Evolutionary conservation across 2,329 filamentous ascomycete genomes (phyloP).

Genomic region (Lithohypha guttulata): DNA sequence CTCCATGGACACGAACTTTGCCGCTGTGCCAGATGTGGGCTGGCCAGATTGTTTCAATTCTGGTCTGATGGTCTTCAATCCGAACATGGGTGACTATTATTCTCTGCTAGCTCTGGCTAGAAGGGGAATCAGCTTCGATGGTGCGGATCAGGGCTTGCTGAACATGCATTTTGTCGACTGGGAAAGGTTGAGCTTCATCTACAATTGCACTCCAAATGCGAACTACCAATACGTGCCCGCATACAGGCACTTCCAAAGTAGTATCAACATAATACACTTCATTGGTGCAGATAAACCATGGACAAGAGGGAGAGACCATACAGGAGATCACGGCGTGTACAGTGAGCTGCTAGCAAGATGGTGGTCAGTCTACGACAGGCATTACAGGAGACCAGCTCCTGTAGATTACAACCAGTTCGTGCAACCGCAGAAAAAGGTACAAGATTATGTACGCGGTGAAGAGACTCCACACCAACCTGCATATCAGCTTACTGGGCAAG

Average conservation of each 20-base stretch:
- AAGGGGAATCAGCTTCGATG: slow-evolving; percentile 85
- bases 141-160: slow-evolving; percentile 86
- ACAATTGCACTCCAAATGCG: slow-evolving; percentile 92
- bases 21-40: slow-evolving; percentile 82
- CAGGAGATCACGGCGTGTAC: slow-evolving; percentile 53
- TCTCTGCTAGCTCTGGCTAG: slow-evolving; percentile 74
- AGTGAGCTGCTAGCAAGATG: slow-evolving; percentile 76
- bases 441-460: slow-evolving; percentile 36
- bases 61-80: slow-evolving; percentile 86
- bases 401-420: slow-evolving; percentile 4
- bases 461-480: slow-evolving; percentile 29
- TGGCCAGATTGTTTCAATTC: slow-evolving; percentile 98
- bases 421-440: slow-evolving; percentile 24
- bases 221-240: slow-evolving; percentile 97
- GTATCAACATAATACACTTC: slow-evolving; percentile 86
- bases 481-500: neutral
- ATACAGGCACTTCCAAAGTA: slow-evolving; percentile 82
- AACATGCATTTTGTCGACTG: slow-evolving; percentile 88
- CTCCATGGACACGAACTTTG: slow-evolving; percentile 49
- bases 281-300: slow-evolving; percentile 89
- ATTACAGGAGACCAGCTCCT: slow-evolving; percentile 46
- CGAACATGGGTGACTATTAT: slow-evolving; percentile 79
- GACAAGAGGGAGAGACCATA: slow-evolving; percentile 51
- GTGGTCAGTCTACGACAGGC: slow-evolving; percentile 90
- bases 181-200: slow-evolving; percentile 84